Conservation (phyloP, 345 rosid species). For the Streptanthus diversifolius region DNA sequence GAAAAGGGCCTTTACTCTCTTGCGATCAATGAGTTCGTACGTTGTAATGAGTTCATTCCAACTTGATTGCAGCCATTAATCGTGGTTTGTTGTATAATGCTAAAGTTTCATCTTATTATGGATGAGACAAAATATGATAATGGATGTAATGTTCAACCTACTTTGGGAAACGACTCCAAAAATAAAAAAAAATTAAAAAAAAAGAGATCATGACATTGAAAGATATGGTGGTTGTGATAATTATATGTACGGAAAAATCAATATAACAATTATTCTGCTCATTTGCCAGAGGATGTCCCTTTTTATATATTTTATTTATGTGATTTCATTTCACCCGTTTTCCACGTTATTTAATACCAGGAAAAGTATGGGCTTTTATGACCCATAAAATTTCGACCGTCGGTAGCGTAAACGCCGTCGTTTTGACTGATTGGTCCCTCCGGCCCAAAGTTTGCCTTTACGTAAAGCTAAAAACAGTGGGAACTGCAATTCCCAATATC, state of each 20-base stretch:
- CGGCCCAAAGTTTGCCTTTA: slow-evolving; percentile 4
- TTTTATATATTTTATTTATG: background rate
- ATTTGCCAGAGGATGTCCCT: background rate
- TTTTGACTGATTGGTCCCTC: background rate
- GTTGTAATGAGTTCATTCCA: slow-evolving; percentile 8
- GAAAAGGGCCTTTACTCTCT: background rate
- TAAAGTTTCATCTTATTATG: slow-evolving; percentile 5
- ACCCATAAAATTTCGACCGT: slow-evolving; percentile 12
- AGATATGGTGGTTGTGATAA: slow-evolving; percentile 17
- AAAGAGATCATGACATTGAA: slow-evolving; percentile 7
- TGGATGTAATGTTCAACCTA: slow-evolving; percentile 8
- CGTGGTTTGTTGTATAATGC: background rate
- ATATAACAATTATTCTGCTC: slow-evolving; percentile 13
- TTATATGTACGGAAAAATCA: slow-evolving; percentile 11
- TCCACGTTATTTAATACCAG: background rate
- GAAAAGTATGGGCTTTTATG: slow-evolving; percentile 15
- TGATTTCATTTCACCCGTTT: background rate
- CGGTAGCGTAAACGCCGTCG: slow-evolving; percentile 25
- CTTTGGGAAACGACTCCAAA: slow-evolving; percentile 5
- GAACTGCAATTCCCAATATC: slow-evolving; percentile 44
- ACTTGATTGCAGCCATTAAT: slow-evolving; percentile 20
- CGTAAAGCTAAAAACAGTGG: slow-evolving; percentile 22
- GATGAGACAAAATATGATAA: slow-evolving; percentile 4
- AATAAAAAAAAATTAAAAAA: too few relatives aligned
- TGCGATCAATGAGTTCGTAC: slow-evolving; percentile 8